Conservation (phyloP, 257 asterid genomes). For the Nicotiana obtusifolia region DNA sequence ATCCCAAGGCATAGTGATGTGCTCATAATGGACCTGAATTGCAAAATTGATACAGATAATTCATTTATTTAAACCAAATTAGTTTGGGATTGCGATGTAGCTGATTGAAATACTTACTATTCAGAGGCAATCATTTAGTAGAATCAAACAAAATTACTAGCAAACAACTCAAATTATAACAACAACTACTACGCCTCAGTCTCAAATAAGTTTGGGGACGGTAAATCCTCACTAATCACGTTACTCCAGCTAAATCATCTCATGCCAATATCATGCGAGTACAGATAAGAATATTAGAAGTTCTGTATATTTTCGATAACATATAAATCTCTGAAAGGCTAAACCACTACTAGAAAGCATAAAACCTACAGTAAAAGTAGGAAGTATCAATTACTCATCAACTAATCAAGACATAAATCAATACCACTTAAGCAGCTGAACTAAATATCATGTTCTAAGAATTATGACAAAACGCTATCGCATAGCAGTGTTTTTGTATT, state of each 20-base stretch:
- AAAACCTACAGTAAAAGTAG: too few relatives aligned
- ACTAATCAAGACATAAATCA: not conserved
- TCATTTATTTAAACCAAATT: not conserved
- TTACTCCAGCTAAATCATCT: too few relatives aligned
- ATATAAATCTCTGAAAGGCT: too few relatives aligned
- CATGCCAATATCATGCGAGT: too few relatives aligned
- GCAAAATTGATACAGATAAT: not conserved
- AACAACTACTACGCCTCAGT: too few relatives aligned
- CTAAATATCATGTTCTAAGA: not conserved
- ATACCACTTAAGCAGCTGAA: too few relatives aligned
- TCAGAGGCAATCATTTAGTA: not conserved
- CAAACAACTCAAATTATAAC: not conserved
- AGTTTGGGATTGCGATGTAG: not conserved
- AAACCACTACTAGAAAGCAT: too few relatives aligned
- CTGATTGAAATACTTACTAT: not conserved
- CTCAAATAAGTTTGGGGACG: too few relatives aligned
- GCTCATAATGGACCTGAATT: not conserved
- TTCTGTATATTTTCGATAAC: too few relatives aligned
- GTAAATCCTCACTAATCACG: too few relatives aligned
- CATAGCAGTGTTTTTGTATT: not conserved
- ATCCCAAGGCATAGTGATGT: not conserved
- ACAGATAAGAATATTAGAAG: too few relatives aligned
- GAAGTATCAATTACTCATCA: not conserved
- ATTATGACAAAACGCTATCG: not conserved
- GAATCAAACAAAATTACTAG: not conserved